Evolutionary conservation across 176 grass and related monocot species (phyloP).

Genomic region (Ensete ventricosum): DNA sequence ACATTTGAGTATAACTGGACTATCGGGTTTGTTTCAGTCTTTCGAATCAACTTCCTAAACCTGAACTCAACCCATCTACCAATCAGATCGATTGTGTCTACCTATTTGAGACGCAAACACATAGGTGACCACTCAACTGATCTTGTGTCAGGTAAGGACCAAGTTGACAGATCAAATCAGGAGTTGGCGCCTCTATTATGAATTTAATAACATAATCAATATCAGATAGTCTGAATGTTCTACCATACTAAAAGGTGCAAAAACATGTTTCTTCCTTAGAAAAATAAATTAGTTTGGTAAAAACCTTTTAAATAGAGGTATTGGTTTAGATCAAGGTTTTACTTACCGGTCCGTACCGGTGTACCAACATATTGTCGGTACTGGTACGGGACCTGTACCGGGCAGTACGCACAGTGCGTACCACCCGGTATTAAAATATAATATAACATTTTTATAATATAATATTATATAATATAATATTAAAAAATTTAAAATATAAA

Average conservation of each 20-base stretch:
- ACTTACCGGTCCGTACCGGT: too few species aligned
- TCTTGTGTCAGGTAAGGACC: background rate
- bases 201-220: background rate
- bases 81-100: too few species aligned
- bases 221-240: background rate
- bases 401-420: too few species aligned
- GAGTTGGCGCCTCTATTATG: background rate
- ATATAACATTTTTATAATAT: too few species aligned
- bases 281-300: background rate
- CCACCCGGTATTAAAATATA: too few species aligned
- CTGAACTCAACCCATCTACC: background rate
- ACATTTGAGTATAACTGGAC: background rate
- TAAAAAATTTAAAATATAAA: too few species aligned
- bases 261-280: background rate
- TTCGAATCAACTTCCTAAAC: background rate
- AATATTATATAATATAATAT: too few species aligned
- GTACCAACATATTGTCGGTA: too few species aligned
- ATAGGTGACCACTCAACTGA: background rate
- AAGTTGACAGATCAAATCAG: background rate
- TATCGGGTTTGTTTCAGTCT: background rate
- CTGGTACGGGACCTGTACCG: too few species aligned
- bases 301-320: background rate
- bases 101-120: too few species aligned
- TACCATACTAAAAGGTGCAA: background rate
- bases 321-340: background rate